Evolutionary conservation across 768 basidiomycete genomes (phyloP), one percentile per base, ranked within the genome.

Genomic region (Termitomyces heimii): DNA sequence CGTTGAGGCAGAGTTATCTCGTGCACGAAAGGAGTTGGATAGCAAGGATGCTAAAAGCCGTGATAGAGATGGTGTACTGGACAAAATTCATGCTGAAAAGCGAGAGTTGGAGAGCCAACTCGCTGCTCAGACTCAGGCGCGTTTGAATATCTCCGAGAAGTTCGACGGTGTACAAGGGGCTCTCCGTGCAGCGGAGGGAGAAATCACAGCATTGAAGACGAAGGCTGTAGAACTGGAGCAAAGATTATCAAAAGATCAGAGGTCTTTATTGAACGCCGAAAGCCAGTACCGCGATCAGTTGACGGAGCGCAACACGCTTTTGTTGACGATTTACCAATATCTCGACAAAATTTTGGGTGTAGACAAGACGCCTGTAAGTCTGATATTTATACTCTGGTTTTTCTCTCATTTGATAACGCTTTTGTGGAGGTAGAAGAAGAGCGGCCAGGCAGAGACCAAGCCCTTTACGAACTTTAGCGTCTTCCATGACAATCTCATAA

Each of bases 401-500:
- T 26, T 44, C n/a, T 7, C 20, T 54, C 12, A 54, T 45, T 12
- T 7, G 28, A 5, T 56, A 31, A 13, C 52, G 5, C 22, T 51
- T 14, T 13, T n/a, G 18, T 12, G 35, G 57, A 29, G 58, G 39
- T 65, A 89, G 89, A 91, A 91, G 72, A 91, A 87, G 66, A 77
- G 82, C 1, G 78, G 82, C 1, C 82, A 88, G 60, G 85, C 84
- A 0, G 91, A 94, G 68, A 92, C 92, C 0, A 94, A 94, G 66
- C 93, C 93, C 0, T 94, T 92, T 72, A 92, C 93, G 22, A 96
- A 96, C 71, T 97, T 98, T 65, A 76, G 82, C 61, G 87, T 94
- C 54, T 97, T 99, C 78, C 92, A 96, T 63, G 94, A 97, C 71
- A 94, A 94, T 63, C 82, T 99, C 24, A 88, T 97, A 66, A 83